Evolutionary conservation across 768 basidiomycete species (phyloP), one percentile per base, ranked within the genome.

Genomic region (Leucocoprinus birnbaumii): DNA sequence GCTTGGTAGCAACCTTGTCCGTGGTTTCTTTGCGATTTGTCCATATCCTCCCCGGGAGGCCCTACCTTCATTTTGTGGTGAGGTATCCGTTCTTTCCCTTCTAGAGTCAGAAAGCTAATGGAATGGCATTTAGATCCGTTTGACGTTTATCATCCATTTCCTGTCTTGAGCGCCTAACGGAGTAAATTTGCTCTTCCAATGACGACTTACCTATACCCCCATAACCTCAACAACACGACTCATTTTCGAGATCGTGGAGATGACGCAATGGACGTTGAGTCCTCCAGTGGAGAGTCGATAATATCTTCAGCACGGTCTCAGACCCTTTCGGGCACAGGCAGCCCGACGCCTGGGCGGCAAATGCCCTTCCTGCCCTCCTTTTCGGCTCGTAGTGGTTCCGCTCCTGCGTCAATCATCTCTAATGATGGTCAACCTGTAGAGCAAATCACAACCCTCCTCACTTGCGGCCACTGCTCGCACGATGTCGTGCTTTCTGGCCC

Each of bases 381-480:
- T 14, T 3, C 16, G 13, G 38, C 38, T 38, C 38, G 38, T n/a
- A 38, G 38, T 38, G 38, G 38, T 38, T 38, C 38, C n/a, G 9
- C 38, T 14, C 13, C 16, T 38, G 38, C 11, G 38, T 38, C 51
- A 53, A 24, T 45, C 42, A 9, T 38, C 16, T 7, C 9, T n/a
- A 27, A 45, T 19, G 43, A 35, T 21, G n/a, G 31, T 31, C 31
- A 45, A 19, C 53, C 53, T 26, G 45, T 55, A n/a, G 37, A 55
- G 35, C 46, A 42, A 11, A 35, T 55, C 10, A 55, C 53, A 40
- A 55, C 53, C 2, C 46, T 55, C n/a, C 25, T 55, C 14, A 55
- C 53, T 38, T 55, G 53, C 27, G 53, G 53, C 22, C 48, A 55
- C 47, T 55, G 53, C 53, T 48, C 26, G 19, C 53, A 55, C 24